Evolutionary conservation across 2,329 filamentous ascomycete genomes (phyloP).

Genomic region (Berkeleyomyces basicola): DNA sequence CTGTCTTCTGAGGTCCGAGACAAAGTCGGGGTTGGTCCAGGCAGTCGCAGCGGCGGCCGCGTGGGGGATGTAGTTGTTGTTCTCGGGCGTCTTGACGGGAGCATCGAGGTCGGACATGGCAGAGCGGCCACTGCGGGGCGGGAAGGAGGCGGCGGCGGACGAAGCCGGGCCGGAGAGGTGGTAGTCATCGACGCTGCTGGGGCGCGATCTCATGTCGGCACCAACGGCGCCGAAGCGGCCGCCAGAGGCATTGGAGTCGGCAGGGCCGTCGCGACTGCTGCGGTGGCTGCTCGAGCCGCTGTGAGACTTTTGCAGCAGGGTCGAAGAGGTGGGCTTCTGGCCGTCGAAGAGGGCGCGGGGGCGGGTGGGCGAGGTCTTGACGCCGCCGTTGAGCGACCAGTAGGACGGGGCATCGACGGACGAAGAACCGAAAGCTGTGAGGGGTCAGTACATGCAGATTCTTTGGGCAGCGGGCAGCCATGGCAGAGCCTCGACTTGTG

Average conservation of each 20-base stretch:
- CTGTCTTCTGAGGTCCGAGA: background rate
- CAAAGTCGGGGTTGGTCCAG: constrained; percentile 9
- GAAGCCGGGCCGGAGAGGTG: background rate
- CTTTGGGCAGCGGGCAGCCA: background rate
- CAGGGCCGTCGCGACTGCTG: constrained; percentile 3
- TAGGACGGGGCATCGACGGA: background rate
- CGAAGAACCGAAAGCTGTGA: background rate
- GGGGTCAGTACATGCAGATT: background rate
- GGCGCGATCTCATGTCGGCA: constrained; percentile 3
- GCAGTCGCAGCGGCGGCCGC: background rate
- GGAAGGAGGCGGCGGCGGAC: background rate
- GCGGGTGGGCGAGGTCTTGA: constrained; percentile 6
- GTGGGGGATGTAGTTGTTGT: background rate
- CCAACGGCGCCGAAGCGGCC: constrained; percentile 4
- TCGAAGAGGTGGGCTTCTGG: background rate
- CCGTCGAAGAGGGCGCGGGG: constrained; percentile 5
- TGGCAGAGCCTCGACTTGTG: background rate
- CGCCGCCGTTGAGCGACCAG: background rate
- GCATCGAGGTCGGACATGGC: background rate
- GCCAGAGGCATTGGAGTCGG: background rate
- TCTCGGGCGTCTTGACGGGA: background rate
- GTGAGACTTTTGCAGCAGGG: background rate
- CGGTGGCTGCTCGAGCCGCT: constrained; percentile 3
- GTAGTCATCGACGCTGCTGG: constrained; percentile 2
- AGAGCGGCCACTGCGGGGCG: background rate